Percentiles rank a stretch among this genome's conserved stretches.
Conservation (phyloP, 2,329 filamentous ascomycete genomes). For the Balansia obtecta region DNA sequence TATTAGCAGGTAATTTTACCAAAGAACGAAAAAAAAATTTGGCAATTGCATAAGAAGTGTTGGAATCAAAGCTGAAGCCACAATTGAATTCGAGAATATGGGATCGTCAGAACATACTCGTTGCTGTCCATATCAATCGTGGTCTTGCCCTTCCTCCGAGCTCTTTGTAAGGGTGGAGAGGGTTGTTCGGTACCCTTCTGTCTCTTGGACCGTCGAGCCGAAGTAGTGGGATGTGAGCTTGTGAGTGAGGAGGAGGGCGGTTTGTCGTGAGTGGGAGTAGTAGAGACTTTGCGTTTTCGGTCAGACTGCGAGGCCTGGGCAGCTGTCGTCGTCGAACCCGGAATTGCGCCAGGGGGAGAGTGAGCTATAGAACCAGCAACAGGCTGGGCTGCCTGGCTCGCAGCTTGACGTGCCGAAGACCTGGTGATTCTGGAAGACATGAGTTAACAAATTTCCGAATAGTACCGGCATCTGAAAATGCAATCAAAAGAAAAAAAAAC, state of each 20-base stretch:
- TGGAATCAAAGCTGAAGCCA: not conserved
- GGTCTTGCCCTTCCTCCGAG: slow-evolving; percentile 49
- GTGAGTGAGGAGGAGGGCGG: slow-evolving; percentile 25
- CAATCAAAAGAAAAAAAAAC: slow-evolving; percentile 13
- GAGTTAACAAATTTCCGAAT: slow-evolving; percentile 36
- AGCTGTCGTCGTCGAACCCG: slow-evolving; percentile 9
- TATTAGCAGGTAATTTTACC: slow-evolving; percentile 4
- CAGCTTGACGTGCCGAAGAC: slow-evolving; percentile 84
- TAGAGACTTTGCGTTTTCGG: slow-evolving; percentile 66
- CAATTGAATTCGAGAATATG: too few relatives aligned
- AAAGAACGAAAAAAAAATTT: not conserved
- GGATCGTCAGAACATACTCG: slow-evolving; percentile 36
- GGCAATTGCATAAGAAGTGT: too few relatives aligned
- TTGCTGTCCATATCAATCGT: slow-evolving; percentile 59
- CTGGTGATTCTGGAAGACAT: slow-evolving; percentile 97
- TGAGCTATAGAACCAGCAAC: slow-evolving; percentile 28
- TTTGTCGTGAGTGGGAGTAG: slow-evolving; percentile 29
- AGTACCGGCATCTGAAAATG: slow-evolving; percentile 12
- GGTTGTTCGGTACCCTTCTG: slow-evolving; percentile 47
- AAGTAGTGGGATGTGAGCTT: slow-evolving; percentile 16
- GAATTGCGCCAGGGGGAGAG: slow-evolving; percentile 16
- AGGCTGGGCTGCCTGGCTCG: slow-evolving; percentile 41
- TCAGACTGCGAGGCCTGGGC: slow-evolving; percentile 32
- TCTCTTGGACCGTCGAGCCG: slow-evolving; percentile 55
- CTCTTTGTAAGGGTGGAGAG: slow-evolving; percentile 27